Evolutionary conservation across 148 eudicot species (phyloP).

Genomic region (Dysphania ambrosioides): DNA sequence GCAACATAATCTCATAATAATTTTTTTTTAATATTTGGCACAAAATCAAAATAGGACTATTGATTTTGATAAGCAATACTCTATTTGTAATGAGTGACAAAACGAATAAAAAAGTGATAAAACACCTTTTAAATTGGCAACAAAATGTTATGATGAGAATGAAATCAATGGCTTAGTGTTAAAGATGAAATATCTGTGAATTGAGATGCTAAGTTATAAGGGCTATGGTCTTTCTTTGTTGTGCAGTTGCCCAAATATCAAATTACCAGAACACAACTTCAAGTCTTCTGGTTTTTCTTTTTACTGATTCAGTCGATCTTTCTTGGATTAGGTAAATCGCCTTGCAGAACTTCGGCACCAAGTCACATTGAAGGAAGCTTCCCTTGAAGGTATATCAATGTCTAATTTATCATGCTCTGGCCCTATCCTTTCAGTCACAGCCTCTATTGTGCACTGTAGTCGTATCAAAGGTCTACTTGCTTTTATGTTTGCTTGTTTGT

Average conservation of each 20-base stretch:
- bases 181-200: not conserved
- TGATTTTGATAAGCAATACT: not conserved
- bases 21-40: not conserved
- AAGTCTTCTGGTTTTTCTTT: not conserved
- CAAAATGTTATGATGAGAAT: not conserved
- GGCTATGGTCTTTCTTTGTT: not conserved
- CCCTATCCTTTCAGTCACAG: not conserved
- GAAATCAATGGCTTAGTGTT: not conserved
- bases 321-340: constrained; percentile 52
- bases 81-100: not conserved
- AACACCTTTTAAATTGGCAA: not conserved
- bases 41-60: not conserved
- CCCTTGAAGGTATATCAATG: constrained; percentile 60
- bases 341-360: constrained; percentile 69
- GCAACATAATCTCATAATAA: no score
- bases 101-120: no score
- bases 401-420: constrained; percentile 5
- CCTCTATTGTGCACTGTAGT: not conserved
- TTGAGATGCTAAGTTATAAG: not conserved
- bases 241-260: not conserved
- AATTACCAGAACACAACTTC: not conserved
- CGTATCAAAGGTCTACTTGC: not conserved
- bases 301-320: not conserved
- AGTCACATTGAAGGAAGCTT: constrained; percentile 60
- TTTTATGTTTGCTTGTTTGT: not conserved